Conservation (phyloP, 257 asterid genomes). For the Petunia axillaris region DNA sequence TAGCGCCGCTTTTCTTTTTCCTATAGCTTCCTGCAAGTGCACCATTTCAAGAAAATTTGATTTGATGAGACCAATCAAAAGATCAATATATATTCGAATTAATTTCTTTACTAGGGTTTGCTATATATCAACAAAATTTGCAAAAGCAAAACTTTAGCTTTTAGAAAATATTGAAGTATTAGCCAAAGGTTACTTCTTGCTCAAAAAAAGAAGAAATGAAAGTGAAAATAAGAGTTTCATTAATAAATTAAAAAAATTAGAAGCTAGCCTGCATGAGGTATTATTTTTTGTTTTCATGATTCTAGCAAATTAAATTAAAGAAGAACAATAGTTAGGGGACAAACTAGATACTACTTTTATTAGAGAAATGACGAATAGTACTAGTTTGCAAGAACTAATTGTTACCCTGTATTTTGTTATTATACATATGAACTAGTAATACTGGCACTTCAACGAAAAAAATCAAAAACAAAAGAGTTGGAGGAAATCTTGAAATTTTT, state of each 20-base stretch:
- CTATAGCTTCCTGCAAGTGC: slow-evolving; percentile 46
- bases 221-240: neutral
- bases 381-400: no score
- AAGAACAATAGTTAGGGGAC: no score
- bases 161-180: neutral
- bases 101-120: slow-evolving; percentile 13
- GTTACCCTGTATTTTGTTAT: no score
- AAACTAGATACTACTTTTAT: no score
- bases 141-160: neutral
- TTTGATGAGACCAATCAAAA: slow-evolving; percentile 42
- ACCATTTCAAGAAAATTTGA: slow-evolving; percentile 60
- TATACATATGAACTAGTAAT: no score
- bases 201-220: neutral
- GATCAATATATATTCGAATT: neutral
- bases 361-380: no score
- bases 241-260: neutral
- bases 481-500: neutral
- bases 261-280: neutral
- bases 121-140: neutral
- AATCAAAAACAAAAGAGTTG: no score
- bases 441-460: no score
- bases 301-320: neutral
- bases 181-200: neutral
- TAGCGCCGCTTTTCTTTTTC: slow-evolving; percentile 86
- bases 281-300: neutral